These are phyloP conservation scores for Biscutella laevigata DNA, from an alignment of 441 rosid genomes.

Conservation along the genomic window DNA sequence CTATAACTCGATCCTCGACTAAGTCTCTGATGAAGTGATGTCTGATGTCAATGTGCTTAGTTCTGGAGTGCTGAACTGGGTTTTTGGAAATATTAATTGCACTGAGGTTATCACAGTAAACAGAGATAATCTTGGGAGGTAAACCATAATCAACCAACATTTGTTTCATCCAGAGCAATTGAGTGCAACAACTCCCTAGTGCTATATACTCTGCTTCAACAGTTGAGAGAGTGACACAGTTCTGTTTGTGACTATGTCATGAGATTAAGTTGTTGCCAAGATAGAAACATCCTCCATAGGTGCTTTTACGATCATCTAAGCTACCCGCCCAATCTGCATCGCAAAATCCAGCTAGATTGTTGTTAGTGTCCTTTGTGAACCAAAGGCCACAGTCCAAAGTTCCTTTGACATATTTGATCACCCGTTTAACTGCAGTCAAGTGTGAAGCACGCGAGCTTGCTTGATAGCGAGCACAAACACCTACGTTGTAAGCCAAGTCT, in stretches of 20 bases:
- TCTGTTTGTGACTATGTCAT: background rate
- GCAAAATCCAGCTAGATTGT: rapidly evolving
- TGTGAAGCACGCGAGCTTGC: rapidly evolving
- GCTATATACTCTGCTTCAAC: background rate
- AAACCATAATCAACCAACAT: background rate
- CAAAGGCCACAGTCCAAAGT: rapidly evolving
- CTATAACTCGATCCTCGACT: background rate
- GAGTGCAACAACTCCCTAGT: background rate
- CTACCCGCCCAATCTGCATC: background rate
- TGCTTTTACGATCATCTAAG: background rate
- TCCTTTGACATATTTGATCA: background rate
- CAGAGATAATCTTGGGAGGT: background rate
- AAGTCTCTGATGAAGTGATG: background rate
- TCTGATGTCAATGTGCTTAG: background rate
- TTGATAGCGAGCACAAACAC: background rate
- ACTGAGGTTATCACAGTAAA: background rate
- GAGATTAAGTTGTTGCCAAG: background rate
- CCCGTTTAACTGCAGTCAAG: rapidly evolving
- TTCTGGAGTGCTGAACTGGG: background rate
- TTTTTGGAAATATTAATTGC: background rate
- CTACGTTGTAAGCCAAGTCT: background rate
- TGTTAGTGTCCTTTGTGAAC: background rate
- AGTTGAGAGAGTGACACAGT: background rate
- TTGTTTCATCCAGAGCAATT: background rate
- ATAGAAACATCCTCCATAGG: background rate